A percentile compares a stretch with the other conserved stretches of the same genome.
Conservation (phyloP, 306 rosid genomes). For the Corylus heterophylla region DNA sequence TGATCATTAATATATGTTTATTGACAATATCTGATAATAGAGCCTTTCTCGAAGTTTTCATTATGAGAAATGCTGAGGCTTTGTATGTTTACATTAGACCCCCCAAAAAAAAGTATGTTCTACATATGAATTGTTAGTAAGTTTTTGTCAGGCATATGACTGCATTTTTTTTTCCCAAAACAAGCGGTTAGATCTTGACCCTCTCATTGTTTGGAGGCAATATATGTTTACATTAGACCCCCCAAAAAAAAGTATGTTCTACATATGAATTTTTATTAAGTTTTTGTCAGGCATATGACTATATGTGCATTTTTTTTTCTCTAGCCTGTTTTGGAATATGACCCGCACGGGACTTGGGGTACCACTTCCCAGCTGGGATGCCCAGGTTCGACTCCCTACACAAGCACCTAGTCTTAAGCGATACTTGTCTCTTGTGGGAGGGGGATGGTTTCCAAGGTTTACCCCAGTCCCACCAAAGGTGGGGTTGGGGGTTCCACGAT, state of each 20-base stretch:
- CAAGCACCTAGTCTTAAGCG: too few species aligned
- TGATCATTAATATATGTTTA: neutral
- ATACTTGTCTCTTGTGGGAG: too few species aligned
- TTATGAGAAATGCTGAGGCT: neutral
- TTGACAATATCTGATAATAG: neutral
- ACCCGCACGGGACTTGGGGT: neutral
- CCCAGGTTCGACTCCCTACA: too few species aligned
- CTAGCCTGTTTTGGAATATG: neutral
- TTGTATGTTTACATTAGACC: neutral
- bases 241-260: neutral
- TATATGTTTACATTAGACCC: neutral
- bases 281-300: neutral
- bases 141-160: neutral
- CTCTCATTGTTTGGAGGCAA: too few species aligned
- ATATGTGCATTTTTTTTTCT: neutral
- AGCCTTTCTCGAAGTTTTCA: neutral
- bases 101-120: neutral
- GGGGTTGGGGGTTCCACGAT: too few species aligned
- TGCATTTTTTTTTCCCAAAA: too few species aligned
- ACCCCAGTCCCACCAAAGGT: too few species aligned
- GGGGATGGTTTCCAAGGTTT: too few species aligned
- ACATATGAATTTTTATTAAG: neutral
- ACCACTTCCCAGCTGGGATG: too few species aligned
- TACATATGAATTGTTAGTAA: neutral
- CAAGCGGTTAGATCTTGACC: too few species aligned